Evolutionary conservation across 257 asterid species (phyloP).

Genomic region (Plantago elongata): DNA sequence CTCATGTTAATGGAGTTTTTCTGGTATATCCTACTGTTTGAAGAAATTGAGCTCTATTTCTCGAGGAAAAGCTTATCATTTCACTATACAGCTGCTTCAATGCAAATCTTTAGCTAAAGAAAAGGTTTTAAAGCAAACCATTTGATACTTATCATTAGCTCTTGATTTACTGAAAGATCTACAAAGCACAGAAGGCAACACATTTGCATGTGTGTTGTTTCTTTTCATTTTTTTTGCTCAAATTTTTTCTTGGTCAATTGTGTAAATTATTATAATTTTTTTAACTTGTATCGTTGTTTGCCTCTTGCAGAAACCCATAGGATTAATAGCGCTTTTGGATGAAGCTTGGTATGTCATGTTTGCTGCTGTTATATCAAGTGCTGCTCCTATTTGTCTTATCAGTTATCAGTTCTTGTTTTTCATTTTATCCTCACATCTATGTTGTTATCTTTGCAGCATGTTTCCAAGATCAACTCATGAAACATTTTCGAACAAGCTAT

Average conservation of each 20-base stretch:
- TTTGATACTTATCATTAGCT: constrained; percentile 3
- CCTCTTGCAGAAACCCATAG: constrained; percentile 90
- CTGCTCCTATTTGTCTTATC: constrained; percentile 17
- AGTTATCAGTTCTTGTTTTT: constrained; percentile 24
- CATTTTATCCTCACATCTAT: constrained; percentile 19
- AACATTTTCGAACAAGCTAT: constrained; percentile 87
- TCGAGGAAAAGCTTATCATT: too few relatives aligned
- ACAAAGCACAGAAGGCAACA: background rate
- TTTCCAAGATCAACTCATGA: constrained; percentile 95
- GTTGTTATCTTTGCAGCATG: constrained; percentile 59
- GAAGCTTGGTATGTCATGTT: constrained; percentile 81
- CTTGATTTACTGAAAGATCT: constrained; percentile 6
- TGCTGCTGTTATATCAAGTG: constrained; percentile 26
- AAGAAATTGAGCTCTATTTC: too few relatives aligned
- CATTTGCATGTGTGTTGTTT: constrained; percentile 5
- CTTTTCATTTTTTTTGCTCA: constrained; percentile 1
- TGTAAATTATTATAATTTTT: background rate
- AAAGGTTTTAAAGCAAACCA: background rate
- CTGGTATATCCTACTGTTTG: too few relatives aligned
- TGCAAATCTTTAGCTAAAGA: background rate
- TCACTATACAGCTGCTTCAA: too few relatives aligned
- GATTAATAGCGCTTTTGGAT: constrained; percentile 89
- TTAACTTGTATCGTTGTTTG: constrained; percentile 20
- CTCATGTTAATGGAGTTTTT: too few relatives aligned
- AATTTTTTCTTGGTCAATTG: background rate